Percentiles rank a stretch among this genome's conserved stretches.
phyloP scores from a whole-genome alignment of 2,329 filamentous ascomycete genomes.

The Penicillium oxalicum region DNA sequence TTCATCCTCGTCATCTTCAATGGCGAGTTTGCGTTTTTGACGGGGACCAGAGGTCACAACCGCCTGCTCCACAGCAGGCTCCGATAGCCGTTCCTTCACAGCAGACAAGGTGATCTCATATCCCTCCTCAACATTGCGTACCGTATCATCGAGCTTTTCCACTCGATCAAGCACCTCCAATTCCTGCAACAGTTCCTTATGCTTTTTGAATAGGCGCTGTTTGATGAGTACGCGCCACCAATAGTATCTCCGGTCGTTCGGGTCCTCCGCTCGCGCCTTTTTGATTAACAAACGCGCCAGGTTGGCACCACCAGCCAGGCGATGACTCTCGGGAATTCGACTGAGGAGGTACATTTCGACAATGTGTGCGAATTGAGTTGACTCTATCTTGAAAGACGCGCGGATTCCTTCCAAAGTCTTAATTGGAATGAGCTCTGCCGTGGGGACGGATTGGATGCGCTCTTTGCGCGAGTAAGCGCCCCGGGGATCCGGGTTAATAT shows the following conservation, averaged over 20 bases:
- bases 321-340: constrained; percentile 47
- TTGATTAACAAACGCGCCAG: constrained; percentile 47
- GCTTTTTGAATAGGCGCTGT: constrained; percentile 56
- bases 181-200: constrained; percentile 55
- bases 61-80: constrained; percentile 6
- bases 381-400: constrained; percentile 51
- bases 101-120: constrained; percentile 50
- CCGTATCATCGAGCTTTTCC: constrained; percentile 54
- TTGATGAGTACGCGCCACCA: constrained; percentile 62
- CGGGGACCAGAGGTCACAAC: constrained; percentile 10
- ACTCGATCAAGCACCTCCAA: constrained; percentile 52
- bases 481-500: constrained; percentile 43
- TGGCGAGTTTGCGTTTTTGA: constrained; percentile 20
- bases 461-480: constrained; percentile 29
- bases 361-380: constrained; percentile 57
- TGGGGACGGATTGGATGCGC: constrained; percentile 39
- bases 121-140: constrained; percentile 53
- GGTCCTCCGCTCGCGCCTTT: constrained; percentile 43
- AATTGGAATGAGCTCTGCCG: constrained; percentile 50
- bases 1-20: constrained; percentile 23
- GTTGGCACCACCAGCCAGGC: constrained; percentile 46
- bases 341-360: constrained; percentile 58
- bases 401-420: constrained; percentile 47
- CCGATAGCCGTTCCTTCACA: constrained; percentile 17
- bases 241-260: constrained; percentile 56